These are phyloP conservation scores for Omphalotus guepiniiformis DNA, from an alignment of 768 basidiomycete genomes.

Conservation along the genomic window DNA sequence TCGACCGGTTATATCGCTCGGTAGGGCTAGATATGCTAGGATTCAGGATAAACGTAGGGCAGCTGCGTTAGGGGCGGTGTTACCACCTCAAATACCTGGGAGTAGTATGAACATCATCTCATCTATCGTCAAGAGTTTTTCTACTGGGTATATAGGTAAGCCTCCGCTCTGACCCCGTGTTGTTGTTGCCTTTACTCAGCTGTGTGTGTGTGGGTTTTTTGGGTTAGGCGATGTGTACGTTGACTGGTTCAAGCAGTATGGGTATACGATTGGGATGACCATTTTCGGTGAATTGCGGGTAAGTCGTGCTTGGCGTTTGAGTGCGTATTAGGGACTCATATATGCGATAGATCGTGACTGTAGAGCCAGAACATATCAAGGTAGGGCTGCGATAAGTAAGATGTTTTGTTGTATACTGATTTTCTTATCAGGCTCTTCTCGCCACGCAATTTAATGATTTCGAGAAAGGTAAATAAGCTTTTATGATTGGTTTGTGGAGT, in stretches of 20 bases:
- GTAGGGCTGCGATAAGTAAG: too few species aligned
- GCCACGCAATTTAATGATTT: conserved; percentile 35
- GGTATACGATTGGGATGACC: not conserved
- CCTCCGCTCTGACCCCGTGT: not conserved
- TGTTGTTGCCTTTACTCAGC: not conserved
- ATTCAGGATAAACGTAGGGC: not conserved
- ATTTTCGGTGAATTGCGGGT: conserved; percentile 5
- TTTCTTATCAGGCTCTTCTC: conserved; percentile 23
- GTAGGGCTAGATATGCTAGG: not conserved
- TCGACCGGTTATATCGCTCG: not conserved
- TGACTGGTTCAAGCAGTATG: conserved; percentile 7
- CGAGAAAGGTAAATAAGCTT: conserved; percentile 23
- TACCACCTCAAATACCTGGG: not conserved
- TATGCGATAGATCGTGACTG: conserved; percentile 10
- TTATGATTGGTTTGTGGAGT: conserved; percentile 6
- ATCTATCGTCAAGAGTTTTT: not conserved
- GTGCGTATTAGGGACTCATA: not conserved
- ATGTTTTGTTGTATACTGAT: not conserved
- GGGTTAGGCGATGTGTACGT: conserved; percentile 2
- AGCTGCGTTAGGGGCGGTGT: conserved; percentile 1
- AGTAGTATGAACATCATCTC: not conserved
- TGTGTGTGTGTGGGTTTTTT: not conserved
- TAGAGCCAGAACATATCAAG: conserved; percentile 25
- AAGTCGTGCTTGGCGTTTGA: not conserved
- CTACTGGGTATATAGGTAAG: conserved; percentile 3